A percentile compares a stretch with the other conserved stretches of the same genome.
Conservation (phyloP, 805 yeast genomes). For the Tetrapisispora pingtungensis region DNA sequence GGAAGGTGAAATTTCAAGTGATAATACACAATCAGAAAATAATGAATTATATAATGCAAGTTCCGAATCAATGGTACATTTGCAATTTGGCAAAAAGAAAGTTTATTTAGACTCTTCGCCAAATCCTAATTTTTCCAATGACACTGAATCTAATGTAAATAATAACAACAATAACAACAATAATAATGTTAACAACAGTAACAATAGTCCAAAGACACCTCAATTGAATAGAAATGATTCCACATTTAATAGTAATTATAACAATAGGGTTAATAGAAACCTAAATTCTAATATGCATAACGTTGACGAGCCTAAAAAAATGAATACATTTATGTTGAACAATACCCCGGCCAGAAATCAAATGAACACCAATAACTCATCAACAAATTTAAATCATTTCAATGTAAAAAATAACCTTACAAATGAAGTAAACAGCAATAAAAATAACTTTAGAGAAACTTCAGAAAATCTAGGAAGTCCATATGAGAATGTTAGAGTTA, state of each 20-base stretch:
- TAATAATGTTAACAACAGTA: no score
- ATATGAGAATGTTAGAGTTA: constrained; percentile 1
- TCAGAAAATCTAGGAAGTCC: neutral
- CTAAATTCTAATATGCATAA: neutral
- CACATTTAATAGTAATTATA: neutral
- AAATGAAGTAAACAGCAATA: neutral
- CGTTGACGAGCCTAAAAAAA: neutral
- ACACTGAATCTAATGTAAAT: neutral
- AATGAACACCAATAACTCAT: neutral
- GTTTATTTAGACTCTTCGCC: constrained; percentile 22
- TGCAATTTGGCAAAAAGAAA: constrained; percentile 23
- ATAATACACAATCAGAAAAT: neutral
- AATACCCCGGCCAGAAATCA: neutral
- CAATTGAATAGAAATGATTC: neutral
- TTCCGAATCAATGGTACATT: constrained; percentile 16
- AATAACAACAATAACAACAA: neutral
- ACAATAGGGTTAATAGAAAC: neutral
- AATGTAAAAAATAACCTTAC: neutral
- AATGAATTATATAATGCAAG: constrained; percentile 2
- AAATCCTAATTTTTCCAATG: neutral
- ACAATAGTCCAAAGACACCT: neutral
- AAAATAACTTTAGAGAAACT: neutral
- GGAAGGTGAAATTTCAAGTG: neutral
- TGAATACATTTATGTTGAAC: constrained; percentile 2
- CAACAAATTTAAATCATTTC: neutral